These are phyloP conservation scores for Globisporangium mamillatum DNA, from an alignment of 352 stramenopile species.

Conservation along the genomic window DNA sequence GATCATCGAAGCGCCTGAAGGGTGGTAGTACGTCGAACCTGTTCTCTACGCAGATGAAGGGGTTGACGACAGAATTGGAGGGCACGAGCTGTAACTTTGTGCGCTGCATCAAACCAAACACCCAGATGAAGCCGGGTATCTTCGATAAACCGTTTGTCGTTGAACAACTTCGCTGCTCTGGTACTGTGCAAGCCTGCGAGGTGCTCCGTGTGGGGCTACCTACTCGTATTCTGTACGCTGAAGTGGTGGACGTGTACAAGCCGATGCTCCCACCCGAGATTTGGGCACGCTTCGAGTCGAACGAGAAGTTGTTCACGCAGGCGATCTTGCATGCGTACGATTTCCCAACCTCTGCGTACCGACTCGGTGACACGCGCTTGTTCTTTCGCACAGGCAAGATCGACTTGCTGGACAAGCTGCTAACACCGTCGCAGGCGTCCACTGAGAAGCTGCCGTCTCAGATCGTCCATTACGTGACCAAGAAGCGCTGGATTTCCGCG, in stretches of 20 bases:
- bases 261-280: conserved; percentile 59
- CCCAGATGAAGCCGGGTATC: conserved; percentile 85
- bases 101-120: conserved; percentile 96
- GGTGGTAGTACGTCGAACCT: conserved; percentile 66
- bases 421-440: conserved; percentile 45
- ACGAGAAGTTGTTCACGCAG: conserved; percentile 86
- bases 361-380: conserved; percentile 71
- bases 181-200: conserved; percentile 75
- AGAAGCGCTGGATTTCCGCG: conserved; percentile 78
- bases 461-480: conserved; percentile 63
- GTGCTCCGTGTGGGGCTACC: conserved; percentile 79
- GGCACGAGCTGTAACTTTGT: conserved; percentile 93
- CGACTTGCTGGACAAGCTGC: conserved; percentile 72
- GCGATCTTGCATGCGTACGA: conserved; percentile 76
- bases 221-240: conserved; percentile 82
- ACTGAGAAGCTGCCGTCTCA: conserved; percentile 28
- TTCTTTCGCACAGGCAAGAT: conserved; percentile 89
- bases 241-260: conserved; percentile 84
- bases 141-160: conserved; percentile 80
- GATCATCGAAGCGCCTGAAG: conserved; percentile 54
- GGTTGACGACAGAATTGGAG: conserved; percentile 76
- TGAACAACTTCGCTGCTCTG: conserved; percentile 70
- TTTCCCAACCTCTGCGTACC: conserved; percentile 74
- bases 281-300: conserved; percentile 72
- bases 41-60: conserved; percentile 85